phyloP scores from a whole-genome alignment of 768 basidiomycete genomes.

The Lentinula sp. region DNA sequence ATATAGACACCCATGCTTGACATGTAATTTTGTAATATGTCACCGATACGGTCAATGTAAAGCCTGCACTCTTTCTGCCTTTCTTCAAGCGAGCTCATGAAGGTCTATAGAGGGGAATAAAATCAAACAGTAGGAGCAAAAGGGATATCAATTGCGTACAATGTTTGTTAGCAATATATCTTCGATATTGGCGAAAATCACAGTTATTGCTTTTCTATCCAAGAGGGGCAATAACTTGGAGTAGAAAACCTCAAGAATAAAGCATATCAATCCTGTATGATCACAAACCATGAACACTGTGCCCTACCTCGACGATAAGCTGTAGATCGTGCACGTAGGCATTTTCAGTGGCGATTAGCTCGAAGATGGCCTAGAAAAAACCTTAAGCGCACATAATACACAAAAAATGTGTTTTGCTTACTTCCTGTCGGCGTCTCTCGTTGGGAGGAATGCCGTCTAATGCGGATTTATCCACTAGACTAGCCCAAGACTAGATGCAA shows the following conservation, averaged over 20 bases:
- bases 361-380: slow-evolving; percentile 72
- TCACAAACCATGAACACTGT: neutral
- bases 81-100: slow-evolving; percentile 85
- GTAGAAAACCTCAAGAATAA: slow-evolving; percentile 69
- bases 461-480: slow-evolving; percentile 80
- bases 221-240: slow-evolving; percentile 67
- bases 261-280: slow-evolving; percentile 1
- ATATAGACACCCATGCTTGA: slow-evolving; percentile 76
- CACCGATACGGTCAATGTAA: slow-evolving; percentile 85
- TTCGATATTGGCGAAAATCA: slow-evolving; percentile 91
- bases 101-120: slow-evolving; percentile 39
- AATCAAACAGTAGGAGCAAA: neutral
- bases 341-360: slow-evolving; percentile 86
- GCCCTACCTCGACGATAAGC: slow-evolving; percentile 76
- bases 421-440: slow-evolving; percentile 89
- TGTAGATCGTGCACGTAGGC: slow-evolving; percentile 91
- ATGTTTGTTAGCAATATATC: slow-evolving; percentile 89
- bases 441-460: slow-evolving; percentile 70
- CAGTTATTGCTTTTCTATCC: slow-evolving; percentile 68
- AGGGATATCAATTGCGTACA: slow-evolving; percentile 31
- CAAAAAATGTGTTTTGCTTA: slow-evolving; percentile 14
- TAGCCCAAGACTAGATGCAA: slow-evolving; percentile 75
- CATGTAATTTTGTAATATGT: slow-evolving; percentile 73
- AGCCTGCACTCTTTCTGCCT: slow-evolving; percentile 88
- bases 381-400: neutral